A percentile compares a stretch with the other conserved stretches of the same genome.
These are phyloP conservation scores for Meyerozyma elateridarum DNA, from an alignment of 1,139 yeast genomes.

Conservation along the genomic window DNA sequence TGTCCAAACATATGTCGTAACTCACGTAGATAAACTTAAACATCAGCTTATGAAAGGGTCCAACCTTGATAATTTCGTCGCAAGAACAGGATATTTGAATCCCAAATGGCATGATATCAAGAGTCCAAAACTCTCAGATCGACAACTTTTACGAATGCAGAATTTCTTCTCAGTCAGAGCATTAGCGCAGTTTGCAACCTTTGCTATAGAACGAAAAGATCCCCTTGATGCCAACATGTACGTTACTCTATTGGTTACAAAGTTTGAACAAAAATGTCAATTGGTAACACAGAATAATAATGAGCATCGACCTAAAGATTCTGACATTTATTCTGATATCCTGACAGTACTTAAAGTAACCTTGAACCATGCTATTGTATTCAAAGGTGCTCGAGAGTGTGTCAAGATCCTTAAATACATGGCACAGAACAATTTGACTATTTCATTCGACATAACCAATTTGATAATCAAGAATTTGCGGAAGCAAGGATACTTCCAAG, in stretches of 20 bases:
- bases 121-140: slow-evolving; percentile 13
- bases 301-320: slow-evolving; percentile 12
- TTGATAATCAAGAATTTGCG: slow-evolving; percentile 27
- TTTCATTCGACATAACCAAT: slow-evolving; percentile 23
- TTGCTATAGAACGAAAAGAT: slow-evolving; percentile 24
- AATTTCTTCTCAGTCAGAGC: slow-evolving; percentile 28
- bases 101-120: slow-evolving; percentile 37
- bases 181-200: slow-evolving; percentile 20
- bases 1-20: slow-evolving; percentile 21
- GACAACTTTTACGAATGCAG: slow-evolving; percentile 26
- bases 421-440: slow-evolving; percentile 23
- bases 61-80: slow-evolving; percentile 28
- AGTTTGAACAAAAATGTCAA: slow-evolving; percentile 28
- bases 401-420: slow-evolving; percentile 32
- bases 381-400: slow-evolving; percentile 33
- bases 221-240: slow-evolving; percentile 31
- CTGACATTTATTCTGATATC: slow-evolving; percentile 19
- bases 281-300: slow-evolving; percentile 6
- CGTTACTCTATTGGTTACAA: slow-evolving; percentile 31
- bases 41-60: slow-evolving; percentile 24
- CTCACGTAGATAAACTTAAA: slow-evolving; percentile 19
- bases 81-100: slow-evolving; percentile 33
- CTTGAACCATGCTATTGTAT: slow-evolving; percentile 32
- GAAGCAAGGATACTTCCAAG: slow-evolving; percentile 26
- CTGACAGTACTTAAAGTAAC: slow-evolving; percentile 26